A percentile compares a stretch with the other conserved stretches of the same genome.
Evolutionary conservation across 352 stramenopile genomes (phyloP).

Genomic region (Phytopythium litorale): DNA sequence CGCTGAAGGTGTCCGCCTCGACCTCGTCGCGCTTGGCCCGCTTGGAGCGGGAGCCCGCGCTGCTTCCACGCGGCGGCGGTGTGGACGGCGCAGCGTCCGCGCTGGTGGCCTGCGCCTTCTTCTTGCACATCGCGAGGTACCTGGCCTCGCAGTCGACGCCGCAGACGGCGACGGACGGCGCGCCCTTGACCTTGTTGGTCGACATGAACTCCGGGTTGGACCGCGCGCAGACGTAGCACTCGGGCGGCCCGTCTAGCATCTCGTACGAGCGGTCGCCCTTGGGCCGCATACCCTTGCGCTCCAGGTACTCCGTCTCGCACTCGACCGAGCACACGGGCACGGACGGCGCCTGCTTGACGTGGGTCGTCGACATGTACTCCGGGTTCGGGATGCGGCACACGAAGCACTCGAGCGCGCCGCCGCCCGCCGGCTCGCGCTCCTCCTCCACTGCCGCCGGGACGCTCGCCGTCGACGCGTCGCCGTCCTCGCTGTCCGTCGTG

Average conservation of each 20-base stretch:
- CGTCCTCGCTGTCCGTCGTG: slow-evolving; percentile 36
- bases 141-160: slow-evolving; percentile 61
- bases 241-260: slow-evolving; percentile 6
- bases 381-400: slow-evolving; percentile 58
- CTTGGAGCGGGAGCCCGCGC: slow-evolving; percentile 21
- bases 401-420: slow-evolving; percentile 36
- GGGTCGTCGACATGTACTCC: slow-evolving; percentile 63
- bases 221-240: slow-evolving; percentile 64
- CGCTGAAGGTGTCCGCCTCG: slow-evolving; percentile 18
- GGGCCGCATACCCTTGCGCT: slow-evolving; percentile 44
- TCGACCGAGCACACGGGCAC: slow-evolving; percentile 55
- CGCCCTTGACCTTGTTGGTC: slow-evolving; percentile 48
- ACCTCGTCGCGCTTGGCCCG: slow-evolving; percentile 26
- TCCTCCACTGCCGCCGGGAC: slow-evolving; percentile 1
- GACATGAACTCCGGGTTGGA: slow-evolving; percentile 63
- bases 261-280: slow-evolving; percentile 15
- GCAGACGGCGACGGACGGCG: slow-evolving; percentile 54
- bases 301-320: slow-evolving; percentile 54
- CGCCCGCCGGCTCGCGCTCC: slow-evolving; percentile 18
- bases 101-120: slow-evolving; percentile 29
- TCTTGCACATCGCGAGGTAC: slow-evolving; percentile 26
- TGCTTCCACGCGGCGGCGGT: slow-evolving; percentile 10
- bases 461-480: slow-evolving; percentile 17
- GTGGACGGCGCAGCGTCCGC: slow-evolving; percentile 2
- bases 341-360: slow-evolving; percentile 43